These are phyloP conservation scores for Thalassiosira mediterranea DNA, from an alignment of 352 stramenopile species.

Conservation along the genomic window DNA sequence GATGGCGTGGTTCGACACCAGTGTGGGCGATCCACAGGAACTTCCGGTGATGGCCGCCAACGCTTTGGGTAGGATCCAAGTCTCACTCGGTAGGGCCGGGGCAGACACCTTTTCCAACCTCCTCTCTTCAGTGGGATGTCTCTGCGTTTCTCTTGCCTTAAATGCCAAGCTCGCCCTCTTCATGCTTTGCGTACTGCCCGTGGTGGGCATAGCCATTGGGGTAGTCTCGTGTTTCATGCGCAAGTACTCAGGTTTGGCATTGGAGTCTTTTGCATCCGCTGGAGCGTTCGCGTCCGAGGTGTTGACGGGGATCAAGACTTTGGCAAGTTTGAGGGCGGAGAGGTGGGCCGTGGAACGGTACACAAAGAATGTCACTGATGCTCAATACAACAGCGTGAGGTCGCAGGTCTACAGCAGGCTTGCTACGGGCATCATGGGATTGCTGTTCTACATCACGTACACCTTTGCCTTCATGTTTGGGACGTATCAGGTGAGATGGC, in stretches of 20 bases:
- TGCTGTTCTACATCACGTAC: constrained; percentile 56
- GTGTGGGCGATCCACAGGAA: constrained; percentile 45
- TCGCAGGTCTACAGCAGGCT: constrained; percentile 25
- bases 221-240: constrained; percentile 49
- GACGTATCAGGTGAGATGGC: constrained; percentile 34
- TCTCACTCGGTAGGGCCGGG: constrained; percentile 30
- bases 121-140: constrained; percentile 34
- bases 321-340: constrained; percentile 35
- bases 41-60: constrained; percentile 42
- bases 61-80: constrained; percentile 42
- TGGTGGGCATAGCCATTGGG: constrained; percentile 44
- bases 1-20: constrained; percentile 48
- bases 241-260: constrained; percentile 28
- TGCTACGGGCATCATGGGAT: constrained; percentile 35
- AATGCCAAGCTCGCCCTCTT: constrained; percentile 47
- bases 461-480: constrained; percentile 50
- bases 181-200: constrained; percentile 49
- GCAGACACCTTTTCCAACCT: constrained; percentile 51
- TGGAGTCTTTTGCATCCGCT: constrained; percentile 31
- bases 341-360: constrained; percentile 32
- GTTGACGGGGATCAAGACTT: constrained; percentile 51
- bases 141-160: constrained; percentile 40
- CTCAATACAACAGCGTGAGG: constrained; percentile 36
- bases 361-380: constrained; percentile 14
- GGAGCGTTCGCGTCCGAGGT: constrained; percentile 51